Evolutionary conservation across 2,329 filamentous ascomycete genomes (phyloP).

Genomic region (Colletotrichum sp.): DNA sequence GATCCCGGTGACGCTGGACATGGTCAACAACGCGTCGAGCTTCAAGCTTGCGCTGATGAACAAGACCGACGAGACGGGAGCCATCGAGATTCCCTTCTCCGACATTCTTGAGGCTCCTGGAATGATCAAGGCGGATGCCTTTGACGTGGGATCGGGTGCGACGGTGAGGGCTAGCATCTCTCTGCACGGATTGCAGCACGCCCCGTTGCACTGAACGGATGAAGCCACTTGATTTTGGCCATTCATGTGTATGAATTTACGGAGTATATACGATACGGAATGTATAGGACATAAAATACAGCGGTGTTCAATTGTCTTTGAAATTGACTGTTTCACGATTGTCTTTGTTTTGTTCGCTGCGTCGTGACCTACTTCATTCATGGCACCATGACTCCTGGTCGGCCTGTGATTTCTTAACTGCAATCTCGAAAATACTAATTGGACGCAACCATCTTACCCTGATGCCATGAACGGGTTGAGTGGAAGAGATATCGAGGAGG

Average conservation of each 20-base stretch:
- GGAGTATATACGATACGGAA: background rate
- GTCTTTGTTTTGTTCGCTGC: fast-evolving
- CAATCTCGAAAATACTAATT: too few relatives aligned
- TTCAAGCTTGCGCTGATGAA: slow-evolving; percentile 41
- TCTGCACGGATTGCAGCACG: slow-evolving; percentile 30
- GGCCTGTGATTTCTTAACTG: too few relatives aligned
- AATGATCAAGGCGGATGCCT: slow-evolving; percentile 33
- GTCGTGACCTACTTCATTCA: background rate
- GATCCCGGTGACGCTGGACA: slow-evolving; percentile 40
- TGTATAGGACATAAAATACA: background rate
- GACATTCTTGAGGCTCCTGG: slow-evolving; percentile 36
- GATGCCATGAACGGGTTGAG: background rate
- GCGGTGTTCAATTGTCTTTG: background rate
- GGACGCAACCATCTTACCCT: fast-evolving
- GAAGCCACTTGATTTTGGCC: background rate
- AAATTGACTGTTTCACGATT: too few relatives aligned
- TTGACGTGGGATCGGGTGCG: slow-evolving; percentile 38
- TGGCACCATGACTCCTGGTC: background rate
- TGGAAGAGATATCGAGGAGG: background rate
- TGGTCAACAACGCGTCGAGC: slow-evolving; percentile 28
- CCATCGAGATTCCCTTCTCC: slow-evolving; percentile 38
- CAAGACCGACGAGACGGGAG: slow-evolving; percentile 35
- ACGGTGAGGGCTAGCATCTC: slow-evolving; percentile 40
- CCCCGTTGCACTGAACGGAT: slow-evolving; percentile 1
- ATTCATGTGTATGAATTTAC: background rate